Conservation (phyloP, 2,329 filamentous ascomycete genomes). For the Ophiosphaerella narmari region DNA sequence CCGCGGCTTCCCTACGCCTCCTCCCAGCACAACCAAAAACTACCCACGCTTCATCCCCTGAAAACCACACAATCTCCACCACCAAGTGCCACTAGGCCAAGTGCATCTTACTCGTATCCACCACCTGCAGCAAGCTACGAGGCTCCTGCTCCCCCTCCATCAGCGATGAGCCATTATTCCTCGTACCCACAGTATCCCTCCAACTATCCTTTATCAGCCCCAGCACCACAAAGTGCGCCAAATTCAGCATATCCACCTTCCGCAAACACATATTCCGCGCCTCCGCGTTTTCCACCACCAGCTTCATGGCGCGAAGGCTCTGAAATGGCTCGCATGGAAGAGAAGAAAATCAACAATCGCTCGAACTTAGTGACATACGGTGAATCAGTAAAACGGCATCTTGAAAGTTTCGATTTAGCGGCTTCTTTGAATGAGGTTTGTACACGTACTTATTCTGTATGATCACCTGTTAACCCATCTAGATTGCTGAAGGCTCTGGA, state of each 20-base stretch:
- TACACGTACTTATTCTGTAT: neutral
- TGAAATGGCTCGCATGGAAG: conserved; percentile 38
- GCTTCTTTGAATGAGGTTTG: conserved; percentile 56
- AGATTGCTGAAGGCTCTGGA: conserved; percentile 53
- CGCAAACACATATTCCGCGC: conserved; percentile 47
- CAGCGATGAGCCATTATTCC: conserved; percentile 47
- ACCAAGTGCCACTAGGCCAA: conserved; percentile 25
- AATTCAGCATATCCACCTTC: conserved; percentile 50
- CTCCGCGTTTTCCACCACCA: conserved; percentile 40
- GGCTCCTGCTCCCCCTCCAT: conserved; percentile 37
- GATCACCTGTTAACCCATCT: conserved; percentile 13
- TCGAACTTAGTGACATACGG: conserved; percentile 45
- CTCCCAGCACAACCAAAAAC: conserved; percentile 37
- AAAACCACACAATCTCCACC: conserved; percentile 45
- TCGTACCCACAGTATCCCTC: conserved; percentile 48
- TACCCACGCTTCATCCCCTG: conserved; percentile 45
- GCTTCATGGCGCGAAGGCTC: conserved; percentile 48
- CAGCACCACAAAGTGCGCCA: conserved; percentile 36
- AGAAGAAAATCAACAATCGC: conserved; percentile 40
- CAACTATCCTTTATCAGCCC: conserved; percentile 47
- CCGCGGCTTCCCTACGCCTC: conserved; percentile 34
- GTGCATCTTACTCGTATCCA: conserved; percentile 36
- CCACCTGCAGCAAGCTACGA: conserved; percentile 44
- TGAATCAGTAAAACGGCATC: conserved; percentile 64
- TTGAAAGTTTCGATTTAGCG: conserved; percentile 66